Percentiles rank a stretch among this genome's conserved stretches.
These are phyloP conservation scores for Russula vinacea DNA, from an alignment of 768 basidiomycete genomes.

Conservation along the genomic window DNA sequence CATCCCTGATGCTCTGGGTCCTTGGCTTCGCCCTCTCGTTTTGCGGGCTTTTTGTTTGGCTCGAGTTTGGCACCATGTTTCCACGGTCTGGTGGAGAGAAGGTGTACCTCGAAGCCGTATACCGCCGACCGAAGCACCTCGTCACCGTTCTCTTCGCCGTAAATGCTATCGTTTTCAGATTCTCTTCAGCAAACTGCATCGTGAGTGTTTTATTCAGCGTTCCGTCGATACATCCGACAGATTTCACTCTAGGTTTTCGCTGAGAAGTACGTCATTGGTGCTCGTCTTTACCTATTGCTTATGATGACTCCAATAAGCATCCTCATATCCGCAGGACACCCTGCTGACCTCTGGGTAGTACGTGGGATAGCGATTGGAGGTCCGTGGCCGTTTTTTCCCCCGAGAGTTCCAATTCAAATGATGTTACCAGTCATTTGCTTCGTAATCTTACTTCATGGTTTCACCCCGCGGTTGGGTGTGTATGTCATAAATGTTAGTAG, in stretches of 20 bases:
- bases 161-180: slow-evolving; percentile 46
- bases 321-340: slow-evolving; percentile 44
- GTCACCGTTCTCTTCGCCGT: slow-evolving; percentile 49
- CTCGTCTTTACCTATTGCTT: background rate
- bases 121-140: slow-evolving; percentile 46
- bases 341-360: slow-evolving; percentile 46
- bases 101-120: slow-evolving; percentile 58
- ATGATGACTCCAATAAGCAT: slow-evolving; percentile 41
- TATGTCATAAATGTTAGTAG: slow-evolving; percentile 51
- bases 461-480: slow-evolving; percentile 49
- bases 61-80: slow-evolving; percentile 62
- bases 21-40: slow-evolving; percentile 56
- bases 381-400: slow-evolving; percentile 27
- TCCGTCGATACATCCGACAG: background rate
- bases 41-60: slow-evolving; percentile 60
- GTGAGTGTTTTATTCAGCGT: background rate
- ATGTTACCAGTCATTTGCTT: slow-evolving; percentile 46
- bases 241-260: slow-evolving; percentile 34
- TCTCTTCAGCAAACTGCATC: slow-evolving; percentile 44
- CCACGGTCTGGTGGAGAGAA: slow-evolving; percentile 62
- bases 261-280: slow-evolving; percentile 29
- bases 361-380: slow-evolving; percentile 60
- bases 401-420: background rate
- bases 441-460: slow-evolving; percentile 50
- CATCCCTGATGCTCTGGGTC: slow-evolving; percentile 64